Evolutionary conservation across 2,329 filamentous ascomycete genomes (phyloP).

Genomic region (Nothophoma quercina): DNA sequence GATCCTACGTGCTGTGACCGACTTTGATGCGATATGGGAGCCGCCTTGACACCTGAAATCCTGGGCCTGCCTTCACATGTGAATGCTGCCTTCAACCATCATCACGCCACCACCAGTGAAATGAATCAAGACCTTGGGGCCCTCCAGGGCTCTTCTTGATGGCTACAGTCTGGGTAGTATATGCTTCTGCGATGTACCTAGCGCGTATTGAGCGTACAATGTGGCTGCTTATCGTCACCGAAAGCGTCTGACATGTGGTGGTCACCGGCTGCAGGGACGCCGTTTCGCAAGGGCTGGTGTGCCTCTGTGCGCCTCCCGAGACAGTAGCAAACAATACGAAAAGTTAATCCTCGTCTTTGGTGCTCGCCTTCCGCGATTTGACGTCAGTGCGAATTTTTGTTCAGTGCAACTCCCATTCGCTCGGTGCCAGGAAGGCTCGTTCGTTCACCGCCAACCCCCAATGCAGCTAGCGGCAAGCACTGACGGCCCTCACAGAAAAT

Average conservation of each 20-base stretch:
- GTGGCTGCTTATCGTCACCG: slow-evolving; percentile 8
- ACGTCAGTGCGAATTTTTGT: slow-evolving; percentile 13
- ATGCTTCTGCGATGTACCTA: no score
- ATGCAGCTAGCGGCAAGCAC: slow-evolving; percentile 22
- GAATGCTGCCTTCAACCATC: no score
- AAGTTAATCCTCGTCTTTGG: not conserved
- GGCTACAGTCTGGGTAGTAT: no score
- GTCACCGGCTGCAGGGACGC: slow-evolving; percentile 2
- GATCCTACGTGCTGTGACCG: no score
- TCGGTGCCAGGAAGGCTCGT: slow-evolving; percentile 17
- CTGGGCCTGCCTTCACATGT: not conserved
- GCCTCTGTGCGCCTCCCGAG: slow-evolving; percentile 1
- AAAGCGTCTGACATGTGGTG: slow-evolving; percentile 10
- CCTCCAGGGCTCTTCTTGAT: no score
- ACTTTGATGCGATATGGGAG: no score
- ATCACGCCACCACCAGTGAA: no score
- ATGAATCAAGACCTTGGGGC: no score
- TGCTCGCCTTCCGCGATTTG: not conserved
- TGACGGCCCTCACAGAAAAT: slow-evolving; percentile 21
- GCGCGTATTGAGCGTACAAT: not conserved
- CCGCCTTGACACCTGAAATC: not conserved
- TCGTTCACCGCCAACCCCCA: slow-evolving; percentile 23
- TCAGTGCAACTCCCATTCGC: slow-evolving; percentile 14
- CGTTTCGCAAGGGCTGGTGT: slow-evolving; percentile 6
- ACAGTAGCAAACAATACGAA: not conserved